Percentiles rank a stretch among this genome's conserved stretches.
phyloP scores from a whole-genome alignment of 495 filamentous ascomycete genomes.

The Pseudotulostoma volvatum region DNA sequence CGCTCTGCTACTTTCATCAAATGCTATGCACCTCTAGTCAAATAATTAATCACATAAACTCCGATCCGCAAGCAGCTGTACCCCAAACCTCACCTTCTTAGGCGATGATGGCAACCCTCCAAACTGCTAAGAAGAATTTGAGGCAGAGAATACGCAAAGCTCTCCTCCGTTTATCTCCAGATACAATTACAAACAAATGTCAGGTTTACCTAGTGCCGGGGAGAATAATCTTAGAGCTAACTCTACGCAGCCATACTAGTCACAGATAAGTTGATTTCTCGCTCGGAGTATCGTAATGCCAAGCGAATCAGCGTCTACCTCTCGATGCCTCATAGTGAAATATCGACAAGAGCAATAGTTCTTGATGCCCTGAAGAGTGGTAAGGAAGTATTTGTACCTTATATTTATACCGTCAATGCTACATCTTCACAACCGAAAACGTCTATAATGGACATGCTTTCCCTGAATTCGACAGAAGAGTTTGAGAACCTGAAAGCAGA shows the following conservation, averaged over 20 bases:
- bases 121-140: constrained; percentile 56
- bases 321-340: constrained; percentile 76
- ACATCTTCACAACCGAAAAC: constrained; percentile 24
- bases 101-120: constrained; percentile 35
- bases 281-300: constrained; percentile 53
- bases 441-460: constrained; percentile 86
- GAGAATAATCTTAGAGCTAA: no score
- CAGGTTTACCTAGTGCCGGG: constrained; percentile 6
- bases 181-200: constrained; percentile 54
- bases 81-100: no score
- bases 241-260: constrained; percentile 37
- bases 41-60: no score
- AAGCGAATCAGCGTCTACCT: constrained; percentile 70
- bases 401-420: constrained; percentile 48
- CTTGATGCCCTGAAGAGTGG: constrained; percentile 57
- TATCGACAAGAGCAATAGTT: constrained; percentile 67
- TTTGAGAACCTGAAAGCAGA: constrained; percentile 62
- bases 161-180: constrained; percentile 38
- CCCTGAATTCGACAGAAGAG: constrained; percentile 51
- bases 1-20: no score
- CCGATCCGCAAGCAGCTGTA: no score
- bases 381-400: constrained; percentile 83
- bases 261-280: constrained; percentile 38
- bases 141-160: constrained; percentile 49
- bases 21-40: no score